Percentiles rank a stretch among this genome's conserved stretches.
Conservation (phyloP, 305 asterid genomes). For the Petunia hybrid region DNA sequence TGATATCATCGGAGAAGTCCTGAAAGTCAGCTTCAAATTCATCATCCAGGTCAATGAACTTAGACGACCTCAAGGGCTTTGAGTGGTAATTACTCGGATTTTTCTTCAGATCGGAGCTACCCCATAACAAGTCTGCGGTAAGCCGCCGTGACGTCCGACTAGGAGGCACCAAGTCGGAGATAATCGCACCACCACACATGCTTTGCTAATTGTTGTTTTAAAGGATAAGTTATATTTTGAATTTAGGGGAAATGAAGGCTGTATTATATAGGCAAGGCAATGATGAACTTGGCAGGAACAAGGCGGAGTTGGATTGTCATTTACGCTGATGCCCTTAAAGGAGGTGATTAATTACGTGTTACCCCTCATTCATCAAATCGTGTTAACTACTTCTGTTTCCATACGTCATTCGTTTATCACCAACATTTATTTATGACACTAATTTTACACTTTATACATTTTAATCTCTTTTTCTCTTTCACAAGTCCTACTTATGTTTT, state of each 20-base stretch:
- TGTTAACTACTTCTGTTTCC: not conserved
- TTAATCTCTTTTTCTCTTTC: not conserved
- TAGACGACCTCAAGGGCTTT: conserved; percentile 70
- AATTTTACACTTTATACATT: too few species aligned
- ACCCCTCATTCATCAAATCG: not conserved
- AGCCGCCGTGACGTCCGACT: conserved; percentile 67
- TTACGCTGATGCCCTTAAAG: not conserved
- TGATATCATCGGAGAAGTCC: conserved; percentile 68
- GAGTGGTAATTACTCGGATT: conserved; percentile 49
- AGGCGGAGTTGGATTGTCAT: not conserved
- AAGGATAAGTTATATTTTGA: not conserved
- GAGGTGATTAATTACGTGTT: not conserved
- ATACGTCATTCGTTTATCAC: not conserved
- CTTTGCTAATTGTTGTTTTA: not conserved
- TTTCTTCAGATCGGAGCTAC: conserved; percentile 60
- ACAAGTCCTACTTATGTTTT: too few species aligned
- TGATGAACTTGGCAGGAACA: not conserved
- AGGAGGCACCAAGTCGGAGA: conserved; percentile 65
- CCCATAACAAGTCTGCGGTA: conserved; percentile 83
- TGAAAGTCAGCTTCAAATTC: conserved; percentile 91
- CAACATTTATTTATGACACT: too few species aligned
- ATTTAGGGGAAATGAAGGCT: not conserved
- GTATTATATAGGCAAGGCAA: not conserved
- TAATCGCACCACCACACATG: conserved; percentile 94
- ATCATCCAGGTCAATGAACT: conserved; percentile 56